Evolutionary conservation across 805 yeast genomes (phyloP).

Genomic region (Yarrowia sp.): DNA sequence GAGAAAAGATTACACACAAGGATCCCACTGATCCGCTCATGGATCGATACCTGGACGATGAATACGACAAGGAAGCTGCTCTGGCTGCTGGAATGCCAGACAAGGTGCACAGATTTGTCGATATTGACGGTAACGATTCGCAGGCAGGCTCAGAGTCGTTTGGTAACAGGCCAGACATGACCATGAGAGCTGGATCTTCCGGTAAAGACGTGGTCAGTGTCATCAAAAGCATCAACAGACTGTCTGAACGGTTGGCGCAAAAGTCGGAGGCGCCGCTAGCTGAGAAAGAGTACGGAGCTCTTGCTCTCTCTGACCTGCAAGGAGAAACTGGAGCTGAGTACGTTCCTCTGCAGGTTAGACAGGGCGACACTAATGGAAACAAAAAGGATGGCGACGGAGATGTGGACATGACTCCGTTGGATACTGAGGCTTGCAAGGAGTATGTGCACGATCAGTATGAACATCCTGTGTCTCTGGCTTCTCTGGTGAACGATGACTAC

Average conservation of each 20-base stretch:
- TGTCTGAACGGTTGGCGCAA: constrained; percentile 78
- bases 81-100: constrained; percentile 33
- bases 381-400: constrained; percentile 9
- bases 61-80: constrained; percentile 52
- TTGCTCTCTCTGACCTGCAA: constrained; percentile 7
- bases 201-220: constrained; percentile 75
- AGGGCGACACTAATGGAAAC: background rate
- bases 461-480: constrained; percentile 2
- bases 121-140: constrained; percentile 78
- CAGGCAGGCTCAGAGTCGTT: constrained; percentile 71
- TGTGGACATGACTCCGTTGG: constrained; percentile 23
- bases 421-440: constrained; percentile 2
- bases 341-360: background rate
- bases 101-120: constrained; percentile 71
- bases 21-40: constrained; percentile 84
- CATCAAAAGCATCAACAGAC: constrained; percentile 85
- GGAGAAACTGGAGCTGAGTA: constrained; percentile 17
- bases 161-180: constrained; percentile 87
- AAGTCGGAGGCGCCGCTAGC: constrained; percentile 21
- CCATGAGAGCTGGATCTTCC: constrained; percentile 72
- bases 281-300: background rate
- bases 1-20: constrained; percentile 77
- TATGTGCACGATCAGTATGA: constrained; percentile 7
- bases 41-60: constrained; percentile 73
- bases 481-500: background rate